Evolutionary conservation across 2,329 filamentous ascomycete species (phyloP).

Genomic region (Ambrosiella cleistominuta): DNA sequence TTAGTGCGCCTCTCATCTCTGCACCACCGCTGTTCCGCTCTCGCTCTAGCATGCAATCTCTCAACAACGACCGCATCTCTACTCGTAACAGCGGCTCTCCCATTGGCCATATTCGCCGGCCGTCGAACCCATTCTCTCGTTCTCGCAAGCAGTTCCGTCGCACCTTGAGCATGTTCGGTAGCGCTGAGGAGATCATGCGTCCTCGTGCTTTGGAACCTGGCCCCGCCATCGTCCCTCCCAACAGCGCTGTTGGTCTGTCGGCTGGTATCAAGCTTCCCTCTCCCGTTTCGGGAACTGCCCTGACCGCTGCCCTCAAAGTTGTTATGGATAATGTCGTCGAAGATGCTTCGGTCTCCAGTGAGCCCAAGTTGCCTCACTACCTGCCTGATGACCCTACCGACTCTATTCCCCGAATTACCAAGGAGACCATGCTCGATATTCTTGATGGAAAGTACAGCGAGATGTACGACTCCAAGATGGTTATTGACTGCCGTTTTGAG

Average conservation of each 20-base stretch:
- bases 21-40: constrained; percentile 32
- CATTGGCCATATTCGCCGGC: constrained; percentile 53
- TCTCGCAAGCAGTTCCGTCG: constrained; percentile 79
- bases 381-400: constrained; percentile 64
- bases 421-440: constrained; percentile 67
- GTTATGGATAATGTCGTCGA: constrained; percentile 59
- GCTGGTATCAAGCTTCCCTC: background rate
- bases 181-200: constrained; percentile 73
- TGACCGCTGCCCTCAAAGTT: constrained; percentile 37
- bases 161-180: constrained; percentile 95
- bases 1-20: constrained; percentile 30
- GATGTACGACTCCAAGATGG: constrained; percentile 60
- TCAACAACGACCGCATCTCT: constrained; percentile 5
- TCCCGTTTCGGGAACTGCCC: constrained; percentile 23
- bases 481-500: constrained; percentile 95
- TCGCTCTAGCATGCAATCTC: constrained; percentile 15
- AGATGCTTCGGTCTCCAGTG: constrained; percentile 37
- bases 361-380: constrained; percentile 68
- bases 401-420: constrained; percentile 71
- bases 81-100: constrained; percentile 42
- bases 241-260: background rate
- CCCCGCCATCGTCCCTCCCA: constrained; percentile 15
- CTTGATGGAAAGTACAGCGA: constrained; percentile 69
- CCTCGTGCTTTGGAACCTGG: constrained; percentile 33
- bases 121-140: constrained; percentile 52